Evolutionary conservation across 208 protist species (phyloP), one percentile per base, ranked within the genome.

Genomic region (Leishmania major): DNA sequence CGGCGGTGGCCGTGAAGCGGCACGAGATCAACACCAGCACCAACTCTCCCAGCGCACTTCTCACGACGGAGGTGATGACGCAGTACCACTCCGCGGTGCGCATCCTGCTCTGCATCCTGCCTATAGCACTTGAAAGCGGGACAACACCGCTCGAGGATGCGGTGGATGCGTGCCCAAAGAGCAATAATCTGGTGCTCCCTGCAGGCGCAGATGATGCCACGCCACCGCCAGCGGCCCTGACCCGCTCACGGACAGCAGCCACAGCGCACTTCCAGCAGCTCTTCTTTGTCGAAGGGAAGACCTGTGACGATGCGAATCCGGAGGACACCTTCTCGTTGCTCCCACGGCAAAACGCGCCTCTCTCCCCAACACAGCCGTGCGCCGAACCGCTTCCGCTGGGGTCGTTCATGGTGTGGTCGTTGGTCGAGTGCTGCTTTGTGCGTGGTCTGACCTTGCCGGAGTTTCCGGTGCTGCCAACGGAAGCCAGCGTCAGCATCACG

Each of bases 351-450:
- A 77, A 74, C 45, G 64, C 55, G 25, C 53, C 80, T 31, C 66
- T 82, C 31, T 73, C 82, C 11, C 40, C 71, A 37, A 37, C 64
- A 15, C 72, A 83, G 37, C 66, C 60, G 19, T 76, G 78, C 75
- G 70, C 74, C 17, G 76, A 82, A 4, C 60, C 80, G 11, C 62
- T 82, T 59, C 57, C 85, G 17, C 83, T 96, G 28, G 89, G 87
- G 4, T 79, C 87, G 43, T 91, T 90, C 66, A 84, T 97, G 15
- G 79, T 85, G 3, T 89, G 92, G 84, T 83, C 90, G 55, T 82
- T 97, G 43, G 91, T 97, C 57, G 93, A 96, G 79, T 96, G 92
- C 80, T 97, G 95, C 82, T 97, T 97, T 83, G 88, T 96, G 75
- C 86, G 85, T 51, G 92, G 92, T 40, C 87, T 97, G 45, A 94